phyloP scores from a whole-genome alignment of 805 yeast genomes.

The Wickerhamiella domercqiae region DNA sequence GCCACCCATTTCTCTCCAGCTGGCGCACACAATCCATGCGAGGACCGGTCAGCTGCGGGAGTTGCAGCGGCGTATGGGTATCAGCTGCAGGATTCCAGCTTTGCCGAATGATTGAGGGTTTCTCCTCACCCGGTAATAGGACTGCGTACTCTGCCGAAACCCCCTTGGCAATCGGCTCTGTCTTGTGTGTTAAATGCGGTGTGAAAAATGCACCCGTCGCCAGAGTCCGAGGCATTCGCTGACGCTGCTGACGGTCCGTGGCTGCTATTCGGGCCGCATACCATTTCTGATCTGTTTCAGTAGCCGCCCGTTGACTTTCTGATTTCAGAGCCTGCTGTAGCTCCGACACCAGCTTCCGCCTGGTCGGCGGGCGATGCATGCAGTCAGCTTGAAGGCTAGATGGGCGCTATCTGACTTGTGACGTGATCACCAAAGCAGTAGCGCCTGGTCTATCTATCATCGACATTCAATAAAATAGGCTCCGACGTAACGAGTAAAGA shows the following conservation, averaged over 20 bases:
- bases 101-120: constrained; percentile 3
- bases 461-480: no score
- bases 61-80: neutral
- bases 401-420: no score
- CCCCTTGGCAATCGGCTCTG: constrained; percentile 1
- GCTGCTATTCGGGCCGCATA: neutral
- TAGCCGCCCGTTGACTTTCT: constrained; percentile 7
- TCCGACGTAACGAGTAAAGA: no score
- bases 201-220: constrained; percentile 32
- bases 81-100: constrained; percentile 5
- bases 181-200: constrained; percentile 22
- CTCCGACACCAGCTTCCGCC: no score
- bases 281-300: constrained; percentile 1
- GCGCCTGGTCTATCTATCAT: no score
- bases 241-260: neutral
- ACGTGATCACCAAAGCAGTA: no score
- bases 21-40: constrained; percentile 24
- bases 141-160: constrained; percentile 12
- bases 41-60: constrained; percentile 4
- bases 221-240: constrained; percentile 21
- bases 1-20: constrained; percentile 36
- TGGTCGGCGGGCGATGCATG: constrained; percentile 1
- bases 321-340: constrained; percentile 7
- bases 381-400: neutral
- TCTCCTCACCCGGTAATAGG: constrained; percentile 1